Evolutionary conservation across 176 grass and related monocot species (phyloP), one percentile per base, ranked within the genome.

Genomic region (Zea luxurians): DNA sequence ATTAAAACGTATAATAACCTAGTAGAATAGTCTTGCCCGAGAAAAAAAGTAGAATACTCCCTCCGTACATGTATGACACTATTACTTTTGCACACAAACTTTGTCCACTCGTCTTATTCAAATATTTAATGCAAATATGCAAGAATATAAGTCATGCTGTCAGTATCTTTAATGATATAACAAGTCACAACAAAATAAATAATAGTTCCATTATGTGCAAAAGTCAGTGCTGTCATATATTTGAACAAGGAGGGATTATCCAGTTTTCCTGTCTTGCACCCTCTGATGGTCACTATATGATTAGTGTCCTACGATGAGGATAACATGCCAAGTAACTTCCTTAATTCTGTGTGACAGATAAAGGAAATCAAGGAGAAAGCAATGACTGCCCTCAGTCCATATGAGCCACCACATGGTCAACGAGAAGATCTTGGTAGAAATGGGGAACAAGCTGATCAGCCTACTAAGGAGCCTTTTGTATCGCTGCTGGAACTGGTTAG

Each of bases 291-390:
- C 62, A 66, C 40, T 47, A 2, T 63, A 48, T n/a, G 4, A 27
- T 78, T 44, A 20, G 38, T 78, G 37, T 64, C 63, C 8, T 75
- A 58, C 4, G 17, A 37, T 40, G 15, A 54, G 64, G 46, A 69
- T 66, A 63, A 12, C 53, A 34, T 50, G 18, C 27, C 27, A 68
- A 61, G 50, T 41, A 74, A 34, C 68, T 73, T 37, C 55, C 45
- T 49, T 74, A 4, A 44, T 37, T 66, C 4, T 4, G 48, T 48
- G 10, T 67, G 72, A 81, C 85, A 98, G 95, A 93, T 98, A 79
- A 98, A 94, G 70, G 91, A 98, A 90, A 87, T 94, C 34, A 98
- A 98, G 86, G 91, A 98, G 55, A 94, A 89, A 70, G 80, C 95
- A 79, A 98, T 98, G 95, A 90, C 58, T 83, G 73, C 85, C 15